phyloP scores from a whole-genome alignment of 2,329 filamentous ascomycete genomes.

The Lasiodiplodia citricola region DNA sequence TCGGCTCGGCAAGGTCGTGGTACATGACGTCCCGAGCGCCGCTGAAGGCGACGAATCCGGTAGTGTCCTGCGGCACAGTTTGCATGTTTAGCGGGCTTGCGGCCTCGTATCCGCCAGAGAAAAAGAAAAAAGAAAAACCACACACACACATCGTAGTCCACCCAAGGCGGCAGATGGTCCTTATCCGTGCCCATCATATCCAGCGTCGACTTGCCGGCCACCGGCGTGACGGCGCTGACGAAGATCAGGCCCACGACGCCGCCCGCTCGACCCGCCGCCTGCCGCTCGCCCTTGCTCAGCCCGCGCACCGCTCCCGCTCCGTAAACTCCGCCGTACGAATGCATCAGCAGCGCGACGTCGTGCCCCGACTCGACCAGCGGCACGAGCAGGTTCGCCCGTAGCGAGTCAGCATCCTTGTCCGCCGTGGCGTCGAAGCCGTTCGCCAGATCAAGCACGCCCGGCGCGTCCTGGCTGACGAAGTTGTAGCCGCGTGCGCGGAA shows the following conservation, averaged over 20 bases:
- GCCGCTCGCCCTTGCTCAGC: slow-evolving; percentile 22
- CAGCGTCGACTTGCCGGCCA: neutral
- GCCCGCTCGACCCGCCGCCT: slow-evolving; percentile 1
- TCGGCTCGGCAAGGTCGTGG: slow-evolving; percentile 25
- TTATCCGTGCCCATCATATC: slow-evolving; percentile 26
- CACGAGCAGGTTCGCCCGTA: slow-evolving; percentile 14
- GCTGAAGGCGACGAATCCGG: slow-evolving; percentile 12
- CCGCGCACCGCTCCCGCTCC: slow-evolving; percentile 24
- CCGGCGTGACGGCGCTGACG: neutral
- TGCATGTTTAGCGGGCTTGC: neutral
- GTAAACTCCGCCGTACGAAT: slow-evolving; percentile 30
- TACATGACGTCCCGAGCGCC: slow-evolving; percentile 23
- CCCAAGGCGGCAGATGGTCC: slow-evolving; percentile 19
- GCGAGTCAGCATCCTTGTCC: slow-evolving; percentile 19
- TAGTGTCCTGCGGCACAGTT: neutral
- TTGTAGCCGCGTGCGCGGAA: neutral
- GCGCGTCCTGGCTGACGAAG: slow-evolving; percentile 1
- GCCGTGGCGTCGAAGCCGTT: neutral
- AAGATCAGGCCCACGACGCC: slow-evolving; percentile 27
- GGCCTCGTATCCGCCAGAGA: neutral
- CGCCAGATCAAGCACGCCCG: neutral
- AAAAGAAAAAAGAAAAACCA: neutral
- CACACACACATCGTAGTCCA: slow-evolving; percentile 23
- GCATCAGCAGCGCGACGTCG: slow-evolving; percentile 28
- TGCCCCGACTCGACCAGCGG: slow-evolving; percentile 26